Evolutionary conservation across 1,284 basidiomycete genomes (phyloP).

Genomic region (Pulchroboletus neoregius): DNA sequence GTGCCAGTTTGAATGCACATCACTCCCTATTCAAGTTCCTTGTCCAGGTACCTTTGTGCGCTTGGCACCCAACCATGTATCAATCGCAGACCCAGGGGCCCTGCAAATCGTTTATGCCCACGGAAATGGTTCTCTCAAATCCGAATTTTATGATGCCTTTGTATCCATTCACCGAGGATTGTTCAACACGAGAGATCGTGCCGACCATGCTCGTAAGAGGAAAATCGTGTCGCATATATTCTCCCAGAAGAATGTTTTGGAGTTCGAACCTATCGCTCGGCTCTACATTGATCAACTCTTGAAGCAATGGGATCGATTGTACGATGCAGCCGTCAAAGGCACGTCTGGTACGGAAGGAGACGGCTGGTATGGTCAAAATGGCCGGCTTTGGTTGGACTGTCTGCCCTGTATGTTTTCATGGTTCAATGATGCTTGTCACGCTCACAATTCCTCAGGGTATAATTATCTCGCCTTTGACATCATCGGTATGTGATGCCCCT

Average conservation of each 20-base stretch:
- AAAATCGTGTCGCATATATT: slow-evolving; percentile 89
- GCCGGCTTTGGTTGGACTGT: slow-evolving; percentile 69
- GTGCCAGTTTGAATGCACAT: not conserved
- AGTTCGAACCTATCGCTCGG: slow-evolving; percentile 76
- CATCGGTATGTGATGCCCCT: slow-evolving; percentile 43
- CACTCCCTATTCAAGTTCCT: not conserved
- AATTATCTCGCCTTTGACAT: slow-evolving; percentile 89
- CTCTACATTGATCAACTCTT: slow-evolving; percentile 60
- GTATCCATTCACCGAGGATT: slow-evolving; percentile 70
- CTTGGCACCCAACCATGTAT: slow-evolving; percentile 83
- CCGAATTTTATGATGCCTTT: slow-evolving; percentile 78
- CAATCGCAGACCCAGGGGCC: slow-evolving; percentile 76
- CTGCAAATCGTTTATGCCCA: slow-evolving; percentile 75
- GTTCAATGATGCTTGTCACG: not conserved
- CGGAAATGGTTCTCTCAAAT: slow-evolving; percentile 75
- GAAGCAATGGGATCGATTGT: slow-evolving; percentile 81
- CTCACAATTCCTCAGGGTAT: slow-evolving; percentile 43
- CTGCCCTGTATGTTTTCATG: slow-evolving; percentile 55
- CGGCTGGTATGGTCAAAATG: slow-evolving; percentile 58
- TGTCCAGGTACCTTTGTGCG: slow-evolving; percentile 72
- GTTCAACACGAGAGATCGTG: slow-evolving; percentile 82
- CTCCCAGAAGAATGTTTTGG: slow-evolving; percentile 77
- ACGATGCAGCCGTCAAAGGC: slow-evolving; percentile 51
- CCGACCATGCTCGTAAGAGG: slow-evolving; percentile 83
- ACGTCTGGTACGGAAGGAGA: slow-evolving; percentile 59